These are phyloP conservation scores for Pezicula neosporulosa DNA, from an alignment of 2,329 filamentous ascomycete genomes.

Conservation along the genomic window DNA sequence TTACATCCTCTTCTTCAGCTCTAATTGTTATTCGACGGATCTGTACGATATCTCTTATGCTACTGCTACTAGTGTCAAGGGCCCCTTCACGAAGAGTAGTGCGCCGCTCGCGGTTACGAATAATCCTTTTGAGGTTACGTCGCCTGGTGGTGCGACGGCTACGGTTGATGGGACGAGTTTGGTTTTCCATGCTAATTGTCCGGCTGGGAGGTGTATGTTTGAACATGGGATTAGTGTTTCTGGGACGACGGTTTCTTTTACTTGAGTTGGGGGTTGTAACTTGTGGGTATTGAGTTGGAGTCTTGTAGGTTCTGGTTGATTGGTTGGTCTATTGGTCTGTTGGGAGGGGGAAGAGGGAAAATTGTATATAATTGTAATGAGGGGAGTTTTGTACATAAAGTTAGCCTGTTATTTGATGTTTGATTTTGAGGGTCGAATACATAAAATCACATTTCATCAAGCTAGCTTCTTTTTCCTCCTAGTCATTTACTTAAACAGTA, in stretches of 20 bases:
- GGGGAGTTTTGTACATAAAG: too few species aligned
- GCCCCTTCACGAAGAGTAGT: slow-evolving; percentile 8
- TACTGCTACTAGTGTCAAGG: slow-evolving; percentile 25
- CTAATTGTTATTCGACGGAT: slow-evolving; percentile 52
- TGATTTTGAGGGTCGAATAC: too few species aligned
- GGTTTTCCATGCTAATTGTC: slow-evolving; percentile 17
- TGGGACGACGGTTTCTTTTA: neutral
- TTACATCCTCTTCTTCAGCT: slow-evolving; percentile 62
- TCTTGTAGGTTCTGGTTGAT: too few species aligned
- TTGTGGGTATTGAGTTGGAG: too few species aligned
- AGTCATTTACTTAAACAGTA: too few species aligned
- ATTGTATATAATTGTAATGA: too few species aligned
- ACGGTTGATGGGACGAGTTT: slow-evolving; percentile 6
- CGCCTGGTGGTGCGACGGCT: slow-evolving; percentile 12
- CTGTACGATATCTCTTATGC: slow-evolving; percentile 60
- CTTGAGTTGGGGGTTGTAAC: too few species aligned
- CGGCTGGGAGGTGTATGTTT: slow-evolving; percentile 9
- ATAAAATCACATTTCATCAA: too few species aligned
- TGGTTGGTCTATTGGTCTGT: too few species aligned
- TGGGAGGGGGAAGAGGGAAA: too few species aligned
- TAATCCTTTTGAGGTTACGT: slow-evolving; percentile 8
- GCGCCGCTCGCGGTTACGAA: slow-evolving; percentile 6
- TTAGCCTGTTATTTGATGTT: too few species aligned
- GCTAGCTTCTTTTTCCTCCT: too few species aligned
- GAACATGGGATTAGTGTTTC: neutral